Evolutionary conservation across 208 protist species (phyloP).

Genomic region (Crithidia thermophila): DNA sequence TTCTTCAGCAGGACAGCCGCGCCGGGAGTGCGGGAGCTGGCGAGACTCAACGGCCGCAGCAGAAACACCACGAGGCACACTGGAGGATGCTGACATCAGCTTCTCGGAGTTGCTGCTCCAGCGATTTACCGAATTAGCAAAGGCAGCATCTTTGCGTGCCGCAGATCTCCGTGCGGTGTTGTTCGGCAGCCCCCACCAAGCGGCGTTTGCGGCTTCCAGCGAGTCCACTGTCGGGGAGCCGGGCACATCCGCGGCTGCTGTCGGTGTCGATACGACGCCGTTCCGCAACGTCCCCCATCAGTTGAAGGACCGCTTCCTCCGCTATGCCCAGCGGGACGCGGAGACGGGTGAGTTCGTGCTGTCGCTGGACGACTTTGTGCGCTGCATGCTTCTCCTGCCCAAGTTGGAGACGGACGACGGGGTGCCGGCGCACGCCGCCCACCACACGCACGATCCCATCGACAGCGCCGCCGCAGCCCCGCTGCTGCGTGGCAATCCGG

Average conservation of each 20-base stretch:
- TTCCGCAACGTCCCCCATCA: conserved; percentile 18
- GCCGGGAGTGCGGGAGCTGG: no score
- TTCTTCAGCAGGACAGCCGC: no score
- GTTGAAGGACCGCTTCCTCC: conserved; percentile 39
- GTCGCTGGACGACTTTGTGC: conserved; percentile 41
- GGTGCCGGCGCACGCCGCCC: neutral
- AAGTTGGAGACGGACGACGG: neutral
- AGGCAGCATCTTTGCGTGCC: no score
- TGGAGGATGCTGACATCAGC: no score
- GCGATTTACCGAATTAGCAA: no score
- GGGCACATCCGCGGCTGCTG: neutral
- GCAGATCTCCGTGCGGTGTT: neutral
- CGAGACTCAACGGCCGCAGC: no score
- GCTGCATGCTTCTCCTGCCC: conserved; percentile 52
- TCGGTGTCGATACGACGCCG: neutral
- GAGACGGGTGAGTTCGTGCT: conserved; percentile 40
- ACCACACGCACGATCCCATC: neutral
- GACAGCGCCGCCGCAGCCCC: neutral
- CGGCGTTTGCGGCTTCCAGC: neutral
- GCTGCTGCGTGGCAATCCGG: neutral
- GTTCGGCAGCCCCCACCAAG: neutral
- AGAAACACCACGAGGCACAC: no score
- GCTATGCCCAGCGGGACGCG: conserved; percentile 35
- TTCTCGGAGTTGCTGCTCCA: no score
- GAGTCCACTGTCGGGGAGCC: neutral